Evolutionary conservation across 441 rosid species (phyloP), one percentile per base, ranked within the genome.

Genomic region (Populus hybrid): DNA sequence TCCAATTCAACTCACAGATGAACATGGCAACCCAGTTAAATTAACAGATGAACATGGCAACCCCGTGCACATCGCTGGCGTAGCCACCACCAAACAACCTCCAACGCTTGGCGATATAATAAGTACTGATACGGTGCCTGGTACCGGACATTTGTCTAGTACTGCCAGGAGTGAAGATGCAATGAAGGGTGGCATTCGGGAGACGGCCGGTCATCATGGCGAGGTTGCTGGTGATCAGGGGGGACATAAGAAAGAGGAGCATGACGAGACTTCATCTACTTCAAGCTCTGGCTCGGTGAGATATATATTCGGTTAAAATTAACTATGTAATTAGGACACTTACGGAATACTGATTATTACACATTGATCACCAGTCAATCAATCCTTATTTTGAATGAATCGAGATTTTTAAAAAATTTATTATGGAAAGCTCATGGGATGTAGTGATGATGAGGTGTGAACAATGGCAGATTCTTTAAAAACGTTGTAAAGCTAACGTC

Each of bases 271-370:
- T 16, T 84, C 93, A 20, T 76, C 78, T 75, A 85, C 89, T 76
- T 86, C 97, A 6, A 85, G 91, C 84, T 90, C 90, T 72, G 77
- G 91, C 82, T 88, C 93, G 88, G 94, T 90, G 53, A 84, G 87
- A 73, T 7, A 3, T n/a, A n/a, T 24, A 12, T 36, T 18, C 12
- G 1, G 11, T 36, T 2, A 7, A 1, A 3, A 33, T 38, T 28
- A 14, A 38, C 4, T 9, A 42, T 10, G 35, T 40, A 53, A 73
- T 11, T 4, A n/a, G n/a, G 23, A 56, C 63, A 56, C 28, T 2
- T 26, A 26, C 63, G 23, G n/a, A 7, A 56, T 56, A 21, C 2
- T 56, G 23, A 2, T 56, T 56, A 6, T 33, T 1, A 56, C 4
- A 56, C 63, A 20, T 2, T 7, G 63, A 20, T 20, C 63, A n/a